Percentiles rank a stretch among this genome's conserved stretches.
These are phyloP conservation scores for Neurospora sp. DNA, from an alignment of 495 filamentous ascomycete species.

Conservation along the genomic window DNA sequence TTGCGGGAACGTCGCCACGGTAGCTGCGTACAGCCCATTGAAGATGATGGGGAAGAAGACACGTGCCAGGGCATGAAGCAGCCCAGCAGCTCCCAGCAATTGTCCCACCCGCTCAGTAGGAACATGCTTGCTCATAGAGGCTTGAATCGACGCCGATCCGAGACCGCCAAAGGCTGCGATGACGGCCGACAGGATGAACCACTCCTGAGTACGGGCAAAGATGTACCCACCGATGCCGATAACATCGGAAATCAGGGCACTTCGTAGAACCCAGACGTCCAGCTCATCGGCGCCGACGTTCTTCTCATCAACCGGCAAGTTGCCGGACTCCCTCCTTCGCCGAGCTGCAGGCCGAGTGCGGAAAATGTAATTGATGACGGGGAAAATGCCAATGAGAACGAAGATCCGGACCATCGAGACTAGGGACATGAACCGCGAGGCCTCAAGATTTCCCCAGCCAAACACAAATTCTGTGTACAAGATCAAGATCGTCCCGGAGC, in stretches of 20 bases:
- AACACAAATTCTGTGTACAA: conserved; percentile 74
- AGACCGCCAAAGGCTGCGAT: conserved; percentile 72
- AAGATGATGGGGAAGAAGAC: conserved; percentile 73
- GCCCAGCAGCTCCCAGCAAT: conserved; percentile 74
- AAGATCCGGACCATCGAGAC: conserved; percentile 66
- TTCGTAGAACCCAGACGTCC: conserved; percentile 68
- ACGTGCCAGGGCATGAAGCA: conserved; percentile 74
- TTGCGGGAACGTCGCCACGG: conserved; percentile 67
- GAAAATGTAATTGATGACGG: conserved; percentile 58
- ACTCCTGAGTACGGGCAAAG: conserved; percentile 40
- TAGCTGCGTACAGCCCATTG: conserved; percentile 74
- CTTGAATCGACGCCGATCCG: conserved; percentile 71
- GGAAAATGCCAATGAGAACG: conserved; percentile 64
- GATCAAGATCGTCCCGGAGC: conserved; percentile 64
- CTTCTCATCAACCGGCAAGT: conserved; percentile 24
- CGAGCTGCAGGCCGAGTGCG: conserved; percentile 38
- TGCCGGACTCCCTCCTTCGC: conserved; percentile 19
- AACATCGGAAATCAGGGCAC: conserved; percentile 68
- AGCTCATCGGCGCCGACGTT: conserved; percentile 66
- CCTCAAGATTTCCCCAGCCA: conserved; percentile 69
- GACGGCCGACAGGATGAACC: conserved; percentile 59
- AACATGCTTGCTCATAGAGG: conserved; percentile 81
- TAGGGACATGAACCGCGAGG: conserved; percentile 64
- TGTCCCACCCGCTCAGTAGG: conserved; percentile 71
- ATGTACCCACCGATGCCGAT: conserved; percentile 68